Evolutionary conservation across 805 yeast species (phyloP), one percentile per base, ranked within the genome.

Genomic region (Kluyveromyces nonfermentans): DNA sequence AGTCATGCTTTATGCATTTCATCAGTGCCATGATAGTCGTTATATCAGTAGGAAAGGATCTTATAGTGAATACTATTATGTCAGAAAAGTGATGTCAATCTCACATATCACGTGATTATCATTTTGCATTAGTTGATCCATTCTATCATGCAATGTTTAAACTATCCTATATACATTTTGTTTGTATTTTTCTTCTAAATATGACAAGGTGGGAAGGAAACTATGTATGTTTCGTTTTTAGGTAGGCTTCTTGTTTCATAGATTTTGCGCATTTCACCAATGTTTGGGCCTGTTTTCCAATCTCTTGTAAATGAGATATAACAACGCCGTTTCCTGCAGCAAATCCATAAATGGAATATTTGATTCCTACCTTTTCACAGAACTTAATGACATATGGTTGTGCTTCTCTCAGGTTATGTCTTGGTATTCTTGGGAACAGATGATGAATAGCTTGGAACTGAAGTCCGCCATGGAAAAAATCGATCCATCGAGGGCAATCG

Each of bases 361-460:
- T 76, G 42, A 87, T 70, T 0, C 95, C 95, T 7, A 84, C 82
- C 19, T 77, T 76, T 35, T 78, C 67, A 62, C 96, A 86, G 54
- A 86, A 87, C 35, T 78, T 76, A 42, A 82, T 70, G 33, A 87
- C 93, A 37, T 67, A 67, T 1, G 80, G 77, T 57, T 88, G 96
- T 0, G 80, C 85, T 22, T 70, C 69, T 48, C 96, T 71, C 56
- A 88, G 75, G 58, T 88, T 87, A 63, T 88, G 96, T 46, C 96
- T 73, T 18, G 96, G 96, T 54, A 87, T 61, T 46, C 96, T 70
- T 22, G 96, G 96, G 62, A 87, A 87, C 53, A 88, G 69, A 59
- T 87, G 96, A 60, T 87, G 96, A 41, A 87, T 77, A 0, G 89
- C 93, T 60, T 87, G 96, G 68, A 85, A 87, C 62, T 87, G 96